Evolutionary conservation across 352 stramenopile species (phyloP), one percentile per base, ranked within the genome.

Genomic region (Chrysophaeum taylorii): DNA sequence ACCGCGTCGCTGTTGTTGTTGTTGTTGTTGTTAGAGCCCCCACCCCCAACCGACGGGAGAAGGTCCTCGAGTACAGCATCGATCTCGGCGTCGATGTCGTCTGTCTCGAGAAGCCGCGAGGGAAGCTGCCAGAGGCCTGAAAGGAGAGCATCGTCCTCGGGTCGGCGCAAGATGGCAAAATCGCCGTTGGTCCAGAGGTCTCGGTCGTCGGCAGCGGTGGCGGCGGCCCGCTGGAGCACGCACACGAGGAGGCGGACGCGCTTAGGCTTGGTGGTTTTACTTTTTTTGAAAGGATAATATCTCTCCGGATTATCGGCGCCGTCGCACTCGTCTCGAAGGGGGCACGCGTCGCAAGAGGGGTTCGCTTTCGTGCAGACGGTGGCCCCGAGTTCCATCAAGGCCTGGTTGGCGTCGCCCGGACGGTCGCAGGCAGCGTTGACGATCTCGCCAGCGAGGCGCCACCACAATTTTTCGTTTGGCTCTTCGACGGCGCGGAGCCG

Each of bases 381-480:
- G 0, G 95, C 95, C 37, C 95, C 95, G 16, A 99, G 82, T 79
- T 99, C 95, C 95, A 99, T 99, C 7, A 99, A 70, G 4, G 93
- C 93, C 80, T 99, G 95, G 77, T 98, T 99, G 29, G 97, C 79
- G 57, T 91, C 84, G 12, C 93, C 93, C n/a, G 89, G 90, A 27
- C 78, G 79, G 66, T 87, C 77, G 9, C 31, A 4, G n/a, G 14
- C 72, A 0, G 71, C 76, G 53, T 79, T 23, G 0, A 89, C 78
- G 37, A 91, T 71, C 36, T 79, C 69, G 36, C 75, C 57, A 1
- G 79, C 81, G 63, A 91, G 68, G 29, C 73, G 39, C 92, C 94
- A 97, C 21, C 90, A 94, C 57, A 92, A 86, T 2, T 89, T 89
- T 64, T 91, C 89, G 70, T 94, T 96, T 21, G 93, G 86, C 69